Percentiles rank a stretch among this genome's conserved stretches.
Conservation (phyloP, 495 filamentous ascomycete genomes). For the Daldinia childiae region DNA sequence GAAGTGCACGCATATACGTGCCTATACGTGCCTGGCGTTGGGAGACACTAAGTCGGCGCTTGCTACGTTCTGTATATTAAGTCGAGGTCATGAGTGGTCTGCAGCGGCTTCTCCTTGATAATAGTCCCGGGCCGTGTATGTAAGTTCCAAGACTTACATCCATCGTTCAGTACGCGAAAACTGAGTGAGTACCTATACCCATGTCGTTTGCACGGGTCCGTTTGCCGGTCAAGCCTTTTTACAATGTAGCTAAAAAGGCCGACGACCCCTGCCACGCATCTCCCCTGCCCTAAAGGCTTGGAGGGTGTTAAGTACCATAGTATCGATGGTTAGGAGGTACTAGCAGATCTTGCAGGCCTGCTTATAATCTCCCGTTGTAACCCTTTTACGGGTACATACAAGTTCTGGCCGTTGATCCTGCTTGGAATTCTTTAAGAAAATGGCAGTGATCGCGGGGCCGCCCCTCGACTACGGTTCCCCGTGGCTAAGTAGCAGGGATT, state of each 20-base stretch:
- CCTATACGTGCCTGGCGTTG: conserved; percentile 37
- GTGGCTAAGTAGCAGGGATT: conserved; percentile 31
- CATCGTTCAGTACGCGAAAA: conserved; percentile 20
- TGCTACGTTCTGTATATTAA: conserved; percentile 49
- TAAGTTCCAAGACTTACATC: conserved; percentile 40
- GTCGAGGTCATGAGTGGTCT: conserved; percentile 45
- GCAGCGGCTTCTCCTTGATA: conserved; percentile 34
- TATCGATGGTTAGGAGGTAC: conserved; percentile 4
- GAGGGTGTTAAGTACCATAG: conserved; percentile 24
- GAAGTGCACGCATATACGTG: conserved; percentile 28
- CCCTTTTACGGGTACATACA: conserved; percentile 39
- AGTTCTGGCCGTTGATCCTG: conserved; percentile 36
- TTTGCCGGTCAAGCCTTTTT: conserved; percentile 39
- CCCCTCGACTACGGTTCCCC: conserved; percentile 30
- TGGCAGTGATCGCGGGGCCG: conserved; percentile 36
- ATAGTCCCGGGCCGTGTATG: conserved; percentile 42
- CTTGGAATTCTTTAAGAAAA: conserved; percentile 35
- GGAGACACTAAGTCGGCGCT: conserved; percentile 42
- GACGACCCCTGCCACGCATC: conserved; percentile 37
- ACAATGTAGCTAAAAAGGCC: conserved; percentile 37
- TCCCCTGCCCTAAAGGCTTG: conserved; percentile 33
- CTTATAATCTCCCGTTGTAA: conserved; percentile 36
- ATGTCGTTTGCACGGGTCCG: conserved; percentile 40
- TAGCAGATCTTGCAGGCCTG: conserved; percentile 38
- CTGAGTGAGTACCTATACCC: conserved; percentile 19